Evolutionary conservation across 2,329 filamentous ascomycete species (phyloP).

Genomic region (Talaromyces marneffei): DNA sequence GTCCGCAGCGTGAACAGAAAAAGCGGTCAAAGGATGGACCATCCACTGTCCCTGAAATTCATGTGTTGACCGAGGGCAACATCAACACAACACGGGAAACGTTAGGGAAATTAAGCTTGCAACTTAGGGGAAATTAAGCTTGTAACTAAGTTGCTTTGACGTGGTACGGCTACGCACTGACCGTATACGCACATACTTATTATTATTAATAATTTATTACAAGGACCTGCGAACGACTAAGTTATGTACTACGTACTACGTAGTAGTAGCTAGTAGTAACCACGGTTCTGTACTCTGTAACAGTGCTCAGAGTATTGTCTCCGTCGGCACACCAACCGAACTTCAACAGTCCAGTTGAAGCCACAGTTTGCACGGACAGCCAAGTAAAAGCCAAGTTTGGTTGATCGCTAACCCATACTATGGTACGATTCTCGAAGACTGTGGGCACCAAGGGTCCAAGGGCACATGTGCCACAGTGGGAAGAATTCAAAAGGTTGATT

Average conservation of each 20-base stretch:
- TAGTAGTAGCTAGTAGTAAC: too few species aligned
- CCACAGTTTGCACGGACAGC: neutral
- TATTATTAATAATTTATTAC: too few species aligned
- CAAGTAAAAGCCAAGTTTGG: neutral
- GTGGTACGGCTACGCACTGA: neutral
- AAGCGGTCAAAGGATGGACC: too few species aligned
- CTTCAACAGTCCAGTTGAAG: neutral
- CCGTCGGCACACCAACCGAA: neutral
- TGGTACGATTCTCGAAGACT: neutral
- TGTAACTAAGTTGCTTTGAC: neutral
- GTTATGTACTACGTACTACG: too few species aligned
- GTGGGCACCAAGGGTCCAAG: too few species aligned
- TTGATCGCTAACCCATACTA: too few species aligned
- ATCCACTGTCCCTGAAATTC: constrained; percentile 1
- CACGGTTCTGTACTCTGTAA: too few species aligned
- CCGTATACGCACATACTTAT: neutral
- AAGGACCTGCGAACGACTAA: too few species aligned
- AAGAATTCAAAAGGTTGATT: neutral
- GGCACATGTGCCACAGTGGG: neutral
- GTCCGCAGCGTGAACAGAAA: too few species aligned
- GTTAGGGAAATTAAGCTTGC: neutral
- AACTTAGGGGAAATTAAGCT: neutral
- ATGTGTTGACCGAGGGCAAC: neutral
- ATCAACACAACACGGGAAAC: neutral
- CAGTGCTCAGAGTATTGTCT: too few species aligned